A percentile compares a stretch with the other conserved stretches of the same genome.
Evolutionary conservation across 768 basidiomycete genomes (phyloP).

Genomic region (Guyanaporus albipodus): DNA sequence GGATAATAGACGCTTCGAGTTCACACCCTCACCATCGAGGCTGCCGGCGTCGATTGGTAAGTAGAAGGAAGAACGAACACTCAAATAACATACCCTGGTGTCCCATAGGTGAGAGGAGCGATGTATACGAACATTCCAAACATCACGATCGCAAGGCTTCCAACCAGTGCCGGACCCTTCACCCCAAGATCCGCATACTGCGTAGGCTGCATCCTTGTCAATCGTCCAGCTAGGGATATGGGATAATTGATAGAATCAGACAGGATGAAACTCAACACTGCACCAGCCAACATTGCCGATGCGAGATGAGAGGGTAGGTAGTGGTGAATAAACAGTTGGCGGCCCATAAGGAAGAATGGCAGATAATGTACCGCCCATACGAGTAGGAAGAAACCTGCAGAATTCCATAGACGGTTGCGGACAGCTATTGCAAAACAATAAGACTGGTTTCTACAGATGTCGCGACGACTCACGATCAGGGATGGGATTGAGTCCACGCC

Average conservation of each 20-base stretch:
- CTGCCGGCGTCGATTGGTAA: conserved; percentile 38
- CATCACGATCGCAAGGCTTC: conserved; percentile 54
- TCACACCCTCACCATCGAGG: conserved; percentile 81
- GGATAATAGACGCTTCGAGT: conserved; percentile 73
- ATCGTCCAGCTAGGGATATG: conserved; percentile 70
- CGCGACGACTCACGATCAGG: conserved; percentile 66
- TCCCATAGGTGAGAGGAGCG: conserved; percentile 91
- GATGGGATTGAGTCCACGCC: conserved; percentile 81
- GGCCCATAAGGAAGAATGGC: conserved; percentile 97
- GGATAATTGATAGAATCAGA: conserved; percentile 93
- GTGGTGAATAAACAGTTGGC: conserved; percentile 96
- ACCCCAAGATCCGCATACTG: conserved; percentile 73
- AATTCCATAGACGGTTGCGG: conserved; percentile 93
- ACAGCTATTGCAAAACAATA: conserved; percentile 52
- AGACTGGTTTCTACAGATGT: neutral
- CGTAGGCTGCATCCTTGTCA: conserved; percentile 47
- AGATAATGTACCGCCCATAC: conserved; percentile 95
- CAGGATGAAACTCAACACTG: conserved; percentile 85
- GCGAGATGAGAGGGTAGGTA: conserved; percentile 96
- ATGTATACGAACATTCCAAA: conserved; percentile 70
- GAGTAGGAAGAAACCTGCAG: conserved; percentile 90
- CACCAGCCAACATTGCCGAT: conserved; percentile 87
- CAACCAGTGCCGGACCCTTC: conserved; percentile 66
- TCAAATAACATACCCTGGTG: conserved; percentile 72
- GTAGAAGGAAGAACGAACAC: conserved; percentile 3